A percentile compares a stretch with the other conserved stretches of the same genome.
Evolutionary conservation across 2,329 filamentous ascomycete genomes (phyloP).

Genomic region (Emmonsiellopsis sp.): DNA sequence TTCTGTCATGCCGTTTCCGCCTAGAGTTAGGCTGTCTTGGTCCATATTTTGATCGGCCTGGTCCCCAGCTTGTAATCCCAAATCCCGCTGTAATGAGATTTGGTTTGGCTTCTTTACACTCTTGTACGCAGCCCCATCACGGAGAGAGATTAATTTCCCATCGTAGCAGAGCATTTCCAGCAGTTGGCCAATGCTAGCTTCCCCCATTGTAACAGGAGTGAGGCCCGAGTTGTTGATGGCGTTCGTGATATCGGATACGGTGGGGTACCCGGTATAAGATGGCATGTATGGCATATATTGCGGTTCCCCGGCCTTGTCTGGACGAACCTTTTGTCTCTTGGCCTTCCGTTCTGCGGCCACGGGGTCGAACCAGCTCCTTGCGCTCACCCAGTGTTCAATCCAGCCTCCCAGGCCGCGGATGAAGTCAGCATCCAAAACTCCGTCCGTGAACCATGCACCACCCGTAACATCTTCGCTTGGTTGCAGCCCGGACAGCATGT

Average conservation of each 20-base stretch:
- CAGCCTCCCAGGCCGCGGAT: constrained; percentile 67
- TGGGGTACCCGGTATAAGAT: constrained; percentile 71
- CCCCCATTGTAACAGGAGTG: constrained; percentile 59
- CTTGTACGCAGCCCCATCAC: constrained; percentile 43
- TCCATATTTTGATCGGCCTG: constrained; percentile 23
- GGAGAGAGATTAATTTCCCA: constrained; percentile 61
- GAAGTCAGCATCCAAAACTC: constrained; percentile 79
- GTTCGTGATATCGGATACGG: constrained; percentile 65
- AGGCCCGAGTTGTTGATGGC: constrained; percentile 61
- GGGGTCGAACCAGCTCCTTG: constrained; percentile 59
- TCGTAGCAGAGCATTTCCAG: constrained; percentile 86
- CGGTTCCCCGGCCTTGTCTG: constrained; percentile 20
- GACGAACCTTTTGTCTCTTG: constrained; percentile 31
- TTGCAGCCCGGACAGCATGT: constrained; percentile 76
- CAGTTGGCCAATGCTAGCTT: constrained; percentile 73
- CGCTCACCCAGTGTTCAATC: constrained; percentile 65
- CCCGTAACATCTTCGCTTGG: constrained; percentile 87
- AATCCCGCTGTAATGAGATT: constrained; percentile 23
- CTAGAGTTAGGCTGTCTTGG: constrained; percentile 32
- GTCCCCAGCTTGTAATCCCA: constrained; percentile 23
- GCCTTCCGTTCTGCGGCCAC: constrained; percentile 25
- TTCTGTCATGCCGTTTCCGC: constrained; percentile 72
- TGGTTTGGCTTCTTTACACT: constrained; percentile 32
- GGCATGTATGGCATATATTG: constrained; percentile 46
- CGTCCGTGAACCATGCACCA: constrained; percentile 89